Evolutionary conservation across 1,284 basidiomycete species (phyloP).

Genomic region (Naganishia sp.): DNA sequence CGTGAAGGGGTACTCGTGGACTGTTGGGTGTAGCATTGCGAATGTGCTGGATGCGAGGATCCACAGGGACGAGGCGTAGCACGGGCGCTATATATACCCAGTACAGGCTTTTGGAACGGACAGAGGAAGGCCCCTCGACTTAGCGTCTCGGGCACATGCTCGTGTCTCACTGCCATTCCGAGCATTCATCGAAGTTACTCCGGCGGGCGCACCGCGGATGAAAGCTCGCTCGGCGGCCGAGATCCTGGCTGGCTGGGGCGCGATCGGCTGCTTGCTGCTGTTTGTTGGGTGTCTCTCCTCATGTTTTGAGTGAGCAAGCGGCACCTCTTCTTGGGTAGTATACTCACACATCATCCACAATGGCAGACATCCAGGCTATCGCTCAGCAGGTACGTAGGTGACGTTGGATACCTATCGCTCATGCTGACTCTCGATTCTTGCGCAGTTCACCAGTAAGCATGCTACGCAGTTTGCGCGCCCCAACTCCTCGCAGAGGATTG

Average conservation of each 20-base stretch:
- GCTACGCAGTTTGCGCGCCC: neutral
- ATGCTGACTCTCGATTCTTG: constrained; percentile 50
- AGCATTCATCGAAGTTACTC: constrained; percentile 2
- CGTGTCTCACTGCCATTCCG: neutral
- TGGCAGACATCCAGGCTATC: constrained; percentile 69
- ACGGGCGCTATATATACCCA: neutral
- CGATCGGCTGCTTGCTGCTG: too few relatives aligned
- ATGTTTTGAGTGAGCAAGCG: too few relatives aligned
- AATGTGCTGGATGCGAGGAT: neutral
- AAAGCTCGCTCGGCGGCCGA: too few relatives aligned
- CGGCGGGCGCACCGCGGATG: neutral
- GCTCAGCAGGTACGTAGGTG: constrained; percentile 50
- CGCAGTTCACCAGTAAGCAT: constrained; percentile 61
- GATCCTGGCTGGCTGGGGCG: too few relatives aligned
- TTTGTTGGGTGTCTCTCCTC: too few relatives aligned
- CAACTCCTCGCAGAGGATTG: neutral
- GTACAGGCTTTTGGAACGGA: neutral
- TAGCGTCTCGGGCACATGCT: neutral
- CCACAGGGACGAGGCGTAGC: neutral
- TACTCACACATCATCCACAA: constrained; percentile 44
- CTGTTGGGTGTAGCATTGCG: neutral
- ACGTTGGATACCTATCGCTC: too few relatives aligned
- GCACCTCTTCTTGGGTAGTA: too few relatives aligned
- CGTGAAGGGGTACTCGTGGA: constrained; percentile 8
- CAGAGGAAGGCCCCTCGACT: too few relatives aligned